Base-by-base conservation (phyloP, 2,329 filamentous ascomycete species). In the Sclerotinia spermophila region DNA sequence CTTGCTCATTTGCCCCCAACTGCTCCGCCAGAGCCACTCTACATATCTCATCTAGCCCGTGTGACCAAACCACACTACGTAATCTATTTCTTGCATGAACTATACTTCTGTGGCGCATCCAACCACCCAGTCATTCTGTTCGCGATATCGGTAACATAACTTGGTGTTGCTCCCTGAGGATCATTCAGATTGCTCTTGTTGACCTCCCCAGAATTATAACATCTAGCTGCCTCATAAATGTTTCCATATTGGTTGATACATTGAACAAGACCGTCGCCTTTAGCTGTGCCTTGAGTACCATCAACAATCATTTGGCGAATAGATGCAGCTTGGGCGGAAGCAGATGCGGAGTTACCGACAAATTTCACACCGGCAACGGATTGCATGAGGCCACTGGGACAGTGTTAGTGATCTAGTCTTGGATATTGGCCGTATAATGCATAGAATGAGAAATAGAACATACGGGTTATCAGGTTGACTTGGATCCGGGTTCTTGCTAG, bases 81-180 rank as follows among this genome's bases (percentile, higher is more conserved):
- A 53, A 6, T 15, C 15, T 27, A 66, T 24, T n/a, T 30, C 33
- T 30, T 30, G 5, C 35, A 69, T 33, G 59, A 55, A 17, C 48
- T 17, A 11, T 30, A 69, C 30, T 56, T 69, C 17, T 64, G 61
- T 13, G 51, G n/a, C 3, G 68, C 68, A 45, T 69, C 24, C 68
- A 69, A 48, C 68, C 68, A 69, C 7, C 69, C 69, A 4, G 62
- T 72, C 67, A 72, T 72, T 13, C 77, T 73, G 48, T 79, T 79
- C 27, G 78, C 78, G 68, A 79, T 71, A 64, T 79, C 78, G 38
- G 69, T 75, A 71, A 79, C 78, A 69, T 79, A 79, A 60, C 72
- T 74, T 68, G 72, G 66, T 33, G 78, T 78, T 38, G 75, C 75
- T 10, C 76, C 75, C 35, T 72, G 38, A 15, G 73, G 72, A 62